phyloP scores from a whole-genome alignment of 768 basidiomycete species.

The Russula vinacea region DNA sequence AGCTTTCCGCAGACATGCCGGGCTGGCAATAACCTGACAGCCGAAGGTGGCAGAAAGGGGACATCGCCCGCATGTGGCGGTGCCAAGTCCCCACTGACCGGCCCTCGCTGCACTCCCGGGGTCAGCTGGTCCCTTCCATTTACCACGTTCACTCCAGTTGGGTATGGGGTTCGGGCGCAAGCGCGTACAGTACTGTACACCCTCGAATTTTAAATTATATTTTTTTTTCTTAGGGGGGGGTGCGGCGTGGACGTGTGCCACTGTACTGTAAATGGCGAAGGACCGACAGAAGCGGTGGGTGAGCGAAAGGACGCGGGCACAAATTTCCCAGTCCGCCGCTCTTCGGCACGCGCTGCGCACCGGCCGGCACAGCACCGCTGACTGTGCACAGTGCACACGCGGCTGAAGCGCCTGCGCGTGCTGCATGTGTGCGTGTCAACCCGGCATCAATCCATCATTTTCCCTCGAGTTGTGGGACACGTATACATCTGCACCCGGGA shows the following conservation, averaged over 20 bases:
- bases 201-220: too few species aligned
- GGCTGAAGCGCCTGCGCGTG: too few species aligned
- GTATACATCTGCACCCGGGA: too few species aligned
- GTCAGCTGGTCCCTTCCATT: constrained; percentile 5
- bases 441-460: too few species aligned
- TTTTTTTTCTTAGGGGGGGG: too few species aligned
- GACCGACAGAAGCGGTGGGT: constrained; percentile 19
- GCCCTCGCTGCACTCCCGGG: not conserved
- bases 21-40: not conserved
- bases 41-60: not conserved
- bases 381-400: too few species aligned
- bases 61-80: constrained; percentile 9
- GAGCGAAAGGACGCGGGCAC: too few species aligned
- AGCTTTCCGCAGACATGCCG: constrained; percentile 1
- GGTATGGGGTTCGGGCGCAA: constrained; percentile 6
- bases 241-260: too few species aligned
- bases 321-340: too few species aligned
- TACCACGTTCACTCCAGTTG: constrained; percentile 12
- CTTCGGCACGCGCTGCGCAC: not conserved
- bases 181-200: not conserved
- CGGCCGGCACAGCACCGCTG: too few species aligned
- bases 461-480: too few species aligned
- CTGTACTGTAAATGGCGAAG: not conserved
- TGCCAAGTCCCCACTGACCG: not conserved
- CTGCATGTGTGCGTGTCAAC: too few species aligned